Base-by-base conservation (phyloP, 441 rosid species). In the Populus hybrid region DNA sequence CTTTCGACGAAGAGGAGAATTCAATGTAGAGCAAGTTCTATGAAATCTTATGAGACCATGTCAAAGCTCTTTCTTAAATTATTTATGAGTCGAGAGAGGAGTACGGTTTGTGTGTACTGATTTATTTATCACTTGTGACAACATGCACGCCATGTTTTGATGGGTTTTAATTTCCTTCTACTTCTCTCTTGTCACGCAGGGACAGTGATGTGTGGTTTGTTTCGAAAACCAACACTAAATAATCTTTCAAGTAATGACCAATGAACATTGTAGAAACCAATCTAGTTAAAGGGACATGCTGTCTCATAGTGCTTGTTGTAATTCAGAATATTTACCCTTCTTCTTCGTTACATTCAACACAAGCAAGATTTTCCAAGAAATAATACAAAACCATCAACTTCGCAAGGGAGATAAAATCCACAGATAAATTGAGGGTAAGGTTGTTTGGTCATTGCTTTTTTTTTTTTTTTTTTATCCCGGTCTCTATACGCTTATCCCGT, bases 1-100 rank as follows among this genome's bases (percentile, higher is more conserved):
- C 73, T 83, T 68, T 83, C 81, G 73, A 42, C 73, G 33, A 1
- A 16, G 77, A 33, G 81, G 76, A 75, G 79, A 72, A 31, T 33
- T 50, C 80, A 76, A 78, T 74, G 45, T 28, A 35, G n/a, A 6
- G 42, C 40, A 77, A 56, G 16, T 29, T 72, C 50, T 63, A 28
- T 45, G 65, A n/a, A 40, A 31, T 4, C 31, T 10, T 66, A n/a
- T 71, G 61, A 67, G 82, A 77, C 80, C 65, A 9, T 65, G 76
- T 81, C 79, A 63, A 71, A 38, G 0, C 56, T 36, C 10, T 9
- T 36, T 36, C 40, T 35, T 18, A 4, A 21, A 3, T 12, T 42
- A 42, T 18, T 23, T 23, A 11, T 40, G 2, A 36, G 9, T 38
- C 2, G 11, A 38, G 11, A 9, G 10, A n/a, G n/a, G 23, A 6